A percentile compares a stretch with the other conserved stretches of the same genome.
Conservation (phyloP, 768 basidiomycete species). For the Suillus sp. region DNA sequence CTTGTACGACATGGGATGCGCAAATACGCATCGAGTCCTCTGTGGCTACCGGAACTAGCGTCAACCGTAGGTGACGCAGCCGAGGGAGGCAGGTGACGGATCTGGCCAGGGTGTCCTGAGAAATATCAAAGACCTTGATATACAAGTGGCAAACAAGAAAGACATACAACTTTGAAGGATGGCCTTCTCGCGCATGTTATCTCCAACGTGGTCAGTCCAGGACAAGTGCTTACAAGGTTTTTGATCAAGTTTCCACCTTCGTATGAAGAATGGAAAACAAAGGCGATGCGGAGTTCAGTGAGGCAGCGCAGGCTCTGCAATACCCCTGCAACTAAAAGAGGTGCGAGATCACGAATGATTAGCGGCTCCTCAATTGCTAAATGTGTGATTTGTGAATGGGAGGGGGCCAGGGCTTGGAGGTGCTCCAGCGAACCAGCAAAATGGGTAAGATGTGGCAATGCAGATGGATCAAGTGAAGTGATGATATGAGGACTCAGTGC, state of each 20-base stretch:
- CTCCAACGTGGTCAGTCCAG: conserved; percentile 62
- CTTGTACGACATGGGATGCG: conserved; percentile 61
- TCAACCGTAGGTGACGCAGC: conserved; percentile 61
- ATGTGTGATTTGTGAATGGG: conserved; percentile 51
- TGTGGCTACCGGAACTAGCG: conserved; percentile 67
- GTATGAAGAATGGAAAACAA: conserved; percentile 72
- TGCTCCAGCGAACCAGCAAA: conserved; percentile 72
- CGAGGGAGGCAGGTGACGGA: conserved; percentile 61
- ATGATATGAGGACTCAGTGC: conserved; percentile 58
- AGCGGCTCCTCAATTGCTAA: conserved; percentile 69
- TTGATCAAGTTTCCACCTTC: conserved; percentile 72
- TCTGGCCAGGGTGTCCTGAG: conserved; percentile 51
- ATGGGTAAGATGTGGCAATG: conserved; percentile 52
- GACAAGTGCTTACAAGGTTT: conserved; percentile 66
- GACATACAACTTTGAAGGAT: conserved; percentile 68
- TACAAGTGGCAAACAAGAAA: neutral
- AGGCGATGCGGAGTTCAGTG: conserved; percentile 61
- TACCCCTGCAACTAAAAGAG: conserved; percentile 59
- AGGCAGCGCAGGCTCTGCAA: conserved; percentile 58
- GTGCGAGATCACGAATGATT: conserved; percentile 66
- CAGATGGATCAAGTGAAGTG: conserved; percentile 44
- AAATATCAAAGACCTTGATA: conserved; percentile 2
- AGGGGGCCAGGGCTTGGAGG: conserved; percentile 56
- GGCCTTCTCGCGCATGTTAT: conserved; percentile 68
- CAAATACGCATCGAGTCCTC: conserved; percentile 61